Conservation (phyloP, 1,284 basidiomycete genomes). For the Boletellus deceptivus region DNA sequence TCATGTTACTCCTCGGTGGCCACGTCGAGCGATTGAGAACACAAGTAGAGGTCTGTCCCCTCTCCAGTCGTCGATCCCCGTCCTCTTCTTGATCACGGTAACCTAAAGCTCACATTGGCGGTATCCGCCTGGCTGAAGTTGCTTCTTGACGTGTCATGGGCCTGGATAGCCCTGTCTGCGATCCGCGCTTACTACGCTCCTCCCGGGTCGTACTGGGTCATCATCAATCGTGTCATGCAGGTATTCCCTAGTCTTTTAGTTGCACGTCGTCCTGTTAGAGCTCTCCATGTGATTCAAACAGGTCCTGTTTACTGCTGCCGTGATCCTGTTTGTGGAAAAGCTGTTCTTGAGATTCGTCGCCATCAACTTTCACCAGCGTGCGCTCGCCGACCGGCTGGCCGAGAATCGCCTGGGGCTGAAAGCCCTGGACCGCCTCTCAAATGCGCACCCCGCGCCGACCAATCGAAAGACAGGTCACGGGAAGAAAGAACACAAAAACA, state of each 20-base stretch:
- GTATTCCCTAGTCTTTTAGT: slow-evolving; percentile 31
- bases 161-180: slow-evolving; percentile 68
- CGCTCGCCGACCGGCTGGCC: slow-evolving; percentile 66
- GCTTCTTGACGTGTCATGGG: slow-evolving; percentile 60
- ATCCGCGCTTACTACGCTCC: slow-evolving; percentile 57
- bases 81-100: neutral
- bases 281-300: slow-evolving; percentile 24
- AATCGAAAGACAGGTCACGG: slow-evolving; percentile 33
- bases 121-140: slow-evolving; percentile 72
- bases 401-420: slow-evolving; percentile 69
- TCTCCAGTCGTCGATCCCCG: neutral
- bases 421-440: slow-evolving; percentile 67
- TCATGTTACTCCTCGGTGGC: slow-evolving; percentile 56
- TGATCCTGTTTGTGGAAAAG: slow-evolving; percentile 69
- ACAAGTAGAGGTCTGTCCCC: slow-evolving; percentile 54
- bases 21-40: slow-evolving; percentile 63
- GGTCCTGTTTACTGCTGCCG: slow-evolving; percentile 62
- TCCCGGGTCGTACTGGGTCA: slow-evolving; percentile 62
- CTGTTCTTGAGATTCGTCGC: slow-evolving; percentile 70
- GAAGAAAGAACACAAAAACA: slow-evolving; percentile 37
- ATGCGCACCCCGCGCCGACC: slow-evolving; percentile 47
- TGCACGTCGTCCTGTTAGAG: neutral
- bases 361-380: slow-evolving; percentile 75
- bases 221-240: slow-evolving; percentile 69
- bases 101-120: slow-evolving; percentile 58